Evolutionary conservation across 805 yeast species (phyloP).

Genomic region (Wickerhamomyces bisporus): DNA sequence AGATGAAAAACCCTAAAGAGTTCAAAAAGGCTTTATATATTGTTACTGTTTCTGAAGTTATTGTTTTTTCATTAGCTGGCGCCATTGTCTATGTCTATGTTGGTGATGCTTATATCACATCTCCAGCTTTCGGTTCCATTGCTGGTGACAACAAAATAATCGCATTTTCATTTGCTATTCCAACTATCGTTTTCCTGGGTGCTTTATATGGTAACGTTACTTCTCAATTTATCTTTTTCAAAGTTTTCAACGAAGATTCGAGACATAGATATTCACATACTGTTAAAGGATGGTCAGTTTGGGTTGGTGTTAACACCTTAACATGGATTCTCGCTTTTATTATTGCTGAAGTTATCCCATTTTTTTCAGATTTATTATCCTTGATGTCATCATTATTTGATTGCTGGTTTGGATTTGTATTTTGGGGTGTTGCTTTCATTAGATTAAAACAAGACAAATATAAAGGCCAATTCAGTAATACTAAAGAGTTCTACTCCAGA

Average conservation of each 20-base stretch:
- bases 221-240: conserved; percentile 45
- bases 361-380: conserved; percentile 51
- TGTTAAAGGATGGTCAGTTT: conserved; percentile 44
- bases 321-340: conserved; percentile 51
- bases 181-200: conserved; percentile 53
- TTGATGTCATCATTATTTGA: conserved; percentile 59
- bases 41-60: conserved; percentile 46
- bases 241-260: conserved; percentile 38
- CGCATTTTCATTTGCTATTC: conserved; percentile 57
- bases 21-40: conserved; percentile 50
- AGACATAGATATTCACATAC: conserved; percentile 45
- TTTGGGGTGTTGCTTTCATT: conserved; percentile 57
- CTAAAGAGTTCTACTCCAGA: conserved; percentile 23
- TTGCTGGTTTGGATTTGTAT: conserved; percentile 62
- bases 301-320: conserved; percentile 39
- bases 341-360: conserved; percentile 63
- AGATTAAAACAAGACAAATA: conserved; percentile 35
- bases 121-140: conserved; percentile 57
- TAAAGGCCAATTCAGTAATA: conserved; percentile 24
- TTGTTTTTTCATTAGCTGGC: conserved; percentile 51
- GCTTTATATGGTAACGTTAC: conserved; percentile 50
- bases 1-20: conserved; percentile 53
- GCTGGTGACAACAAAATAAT: conserved; percentile 42
- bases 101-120: conserved; percentile 47
- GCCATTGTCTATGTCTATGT: conserved; percentile 53